Conservation (phyloP, 2,329 filamentous ascomycete genomes). For the Keithomyces neogunnii region DNA sequence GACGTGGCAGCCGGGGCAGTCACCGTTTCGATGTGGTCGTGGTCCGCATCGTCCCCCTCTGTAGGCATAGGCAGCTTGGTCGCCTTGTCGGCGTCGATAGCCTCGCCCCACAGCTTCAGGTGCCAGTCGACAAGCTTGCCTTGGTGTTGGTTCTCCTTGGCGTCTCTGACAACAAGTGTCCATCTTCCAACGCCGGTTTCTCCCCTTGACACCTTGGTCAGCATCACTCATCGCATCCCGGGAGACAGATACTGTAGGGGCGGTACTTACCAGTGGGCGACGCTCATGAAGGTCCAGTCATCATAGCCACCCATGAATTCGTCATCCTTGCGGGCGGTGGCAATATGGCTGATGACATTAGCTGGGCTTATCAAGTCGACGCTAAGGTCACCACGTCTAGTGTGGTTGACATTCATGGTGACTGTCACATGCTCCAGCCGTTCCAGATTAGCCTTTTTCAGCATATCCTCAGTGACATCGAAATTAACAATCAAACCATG, state of each 20-base stretch:
- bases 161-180: constrained; percentile 86
- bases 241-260: neutral
- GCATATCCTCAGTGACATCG: constrained; percentile 71
- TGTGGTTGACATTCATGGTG: constrained; percentile 93
- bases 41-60: constrained; percentile 75
- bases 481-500: constrained; percentile 73
- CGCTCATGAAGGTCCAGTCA: constrained; percentile 99
- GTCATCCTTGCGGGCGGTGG: constrained; percentile 66
- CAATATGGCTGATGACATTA: constrained; percentile 75
- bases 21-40: constrained; percentile 52
- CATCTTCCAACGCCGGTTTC: constrained; percentile 82
- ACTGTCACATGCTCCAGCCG: constrained; percentile 91
- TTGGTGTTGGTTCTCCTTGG: constrained; percentile 62
- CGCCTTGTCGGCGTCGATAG: constrained; percentile 66
- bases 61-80: constrained; percentile 71
- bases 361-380: constrained; percentile 83
- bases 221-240: constrained; percentile 3
- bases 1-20: constrained; percentile 16
- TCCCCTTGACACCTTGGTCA: constrained; percentile 51
- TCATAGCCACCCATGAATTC: constrained; percentile 61
- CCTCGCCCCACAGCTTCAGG: constrained; percentile 88
- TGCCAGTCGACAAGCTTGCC: constrained; percentile 88
- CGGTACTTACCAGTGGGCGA: constrained; percentile 74
- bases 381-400: constrained; percentile 79
- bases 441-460: constrained; percentile 74